Conservation (phyloP, 805 yeast species). For the Candida broadrunensis region DNA sequence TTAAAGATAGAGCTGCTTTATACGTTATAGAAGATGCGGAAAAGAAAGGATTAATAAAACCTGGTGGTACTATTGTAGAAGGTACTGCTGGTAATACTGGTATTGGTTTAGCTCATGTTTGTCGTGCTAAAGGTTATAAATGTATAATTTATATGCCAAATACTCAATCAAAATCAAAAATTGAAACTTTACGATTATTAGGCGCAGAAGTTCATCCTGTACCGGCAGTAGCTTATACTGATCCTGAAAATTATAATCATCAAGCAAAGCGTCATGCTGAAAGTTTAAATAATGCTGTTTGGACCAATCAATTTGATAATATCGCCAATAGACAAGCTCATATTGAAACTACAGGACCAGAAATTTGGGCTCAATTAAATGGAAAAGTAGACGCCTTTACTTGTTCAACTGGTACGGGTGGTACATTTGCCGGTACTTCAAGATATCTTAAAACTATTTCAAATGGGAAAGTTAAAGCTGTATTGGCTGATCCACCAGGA, state of each 20-base stretch:
- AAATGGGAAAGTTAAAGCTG: slow-evolving; percentile 57
- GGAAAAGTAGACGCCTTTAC: slow-evolving; percentile 83
- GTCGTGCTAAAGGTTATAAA: slow-evolving; percentile 79
- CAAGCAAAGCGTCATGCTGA: slow-evolving; percentile 87
- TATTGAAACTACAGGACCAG: slow-evolving; percentile 88
- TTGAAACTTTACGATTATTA: slow-evolving; percentile 65
- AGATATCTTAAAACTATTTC: slow-evolving; percentile 71
- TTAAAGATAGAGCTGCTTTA: slow-evolving; percentile 86
- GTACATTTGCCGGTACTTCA: slow-evolving; percentile 85
- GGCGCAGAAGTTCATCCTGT: slow-evolving; percentile 90
- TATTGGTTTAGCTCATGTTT: slow-evolving; percentile 79
- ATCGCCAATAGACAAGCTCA: slow-evolving; percentile 86
- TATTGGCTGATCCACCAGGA: slow-evolving; percentile 93
- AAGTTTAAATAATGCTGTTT: slow-evolving; percentile 68
- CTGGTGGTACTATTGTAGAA: slow-evolving; percentile 87
- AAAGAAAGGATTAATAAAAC: slow-evolving; percentile 52
- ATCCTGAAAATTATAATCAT: slow-evolving; percentile 84
- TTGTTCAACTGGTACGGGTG: slow-evolving; percentile 92
- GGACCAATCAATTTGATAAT: slow-evolving; percentile 93
- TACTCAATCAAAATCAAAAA: slow-evolving; percentile 79
- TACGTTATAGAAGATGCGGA: slow-evolving; percentile 80
- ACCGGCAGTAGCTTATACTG: slow-evolving; percentile 78
- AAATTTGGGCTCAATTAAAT: slow-evolving; percentile 79
- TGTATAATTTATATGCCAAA: slow-evolving; percentile 90
- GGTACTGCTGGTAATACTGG: slow-evolving; percentile 98